phyloP scores from a whole-genome alignment of 805 yeast species.

The Cyberlindnera bimundalis region DNA sequence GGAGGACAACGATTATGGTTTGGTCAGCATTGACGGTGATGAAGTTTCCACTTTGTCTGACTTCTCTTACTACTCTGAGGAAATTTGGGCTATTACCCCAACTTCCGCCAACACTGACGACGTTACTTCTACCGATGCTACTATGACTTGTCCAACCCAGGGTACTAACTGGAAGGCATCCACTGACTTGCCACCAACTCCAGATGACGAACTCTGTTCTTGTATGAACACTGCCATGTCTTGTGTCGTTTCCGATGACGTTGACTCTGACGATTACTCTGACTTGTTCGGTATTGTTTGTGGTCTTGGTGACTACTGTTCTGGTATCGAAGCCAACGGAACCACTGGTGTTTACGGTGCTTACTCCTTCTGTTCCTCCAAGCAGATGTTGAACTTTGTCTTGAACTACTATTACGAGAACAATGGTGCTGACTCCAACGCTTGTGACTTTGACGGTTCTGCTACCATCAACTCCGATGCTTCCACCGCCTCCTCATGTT shows the following conservation, averaged over 20 bases:
- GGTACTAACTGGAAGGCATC: constrained; percentile 60
- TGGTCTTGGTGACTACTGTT: constrained; percentile 52
- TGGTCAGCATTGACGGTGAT: constrained; percentile 48
- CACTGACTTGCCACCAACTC: constrained; percentile 75
- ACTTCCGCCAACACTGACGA: constrained; percentile 40
- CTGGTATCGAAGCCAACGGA: constrained; percentile 61
- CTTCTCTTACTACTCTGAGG: constrained; percentile 57
- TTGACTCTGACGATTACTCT: constrained; percentile 53
- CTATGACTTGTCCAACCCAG: constrained; percentile 60
- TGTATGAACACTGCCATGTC: constrained; percentile 53
- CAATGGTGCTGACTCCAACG: constrained; percentile 40
- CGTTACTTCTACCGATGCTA: constrained; percentile 39
- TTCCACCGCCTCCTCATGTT: constrained; percentile 50
- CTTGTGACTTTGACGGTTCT: constrained; percentile 70
- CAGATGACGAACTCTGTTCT: constrained; percentile 58
- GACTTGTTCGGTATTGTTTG: constrained; percentile 59
- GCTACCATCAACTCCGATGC: constrained; percentile 48
- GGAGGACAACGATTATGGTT: constrained; percentile 73
- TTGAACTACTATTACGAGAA: constrained; percentile 60
- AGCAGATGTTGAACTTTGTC: constrained; percentile 62
- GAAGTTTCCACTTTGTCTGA: constrained; percentile 60
- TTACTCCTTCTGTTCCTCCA: constrained; percentile 65
- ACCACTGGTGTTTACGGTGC: constrained; percentile 66
- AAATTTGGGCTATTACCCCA: constrained; percentile 55
- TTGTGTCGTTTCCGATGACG: constrained; percentile 60